These are phyloP conservation scores for Gonapodya prolifera DNA, from an alignment of 192 early-diverging fungal genomes.

Conservation along the genomic window DNA sequence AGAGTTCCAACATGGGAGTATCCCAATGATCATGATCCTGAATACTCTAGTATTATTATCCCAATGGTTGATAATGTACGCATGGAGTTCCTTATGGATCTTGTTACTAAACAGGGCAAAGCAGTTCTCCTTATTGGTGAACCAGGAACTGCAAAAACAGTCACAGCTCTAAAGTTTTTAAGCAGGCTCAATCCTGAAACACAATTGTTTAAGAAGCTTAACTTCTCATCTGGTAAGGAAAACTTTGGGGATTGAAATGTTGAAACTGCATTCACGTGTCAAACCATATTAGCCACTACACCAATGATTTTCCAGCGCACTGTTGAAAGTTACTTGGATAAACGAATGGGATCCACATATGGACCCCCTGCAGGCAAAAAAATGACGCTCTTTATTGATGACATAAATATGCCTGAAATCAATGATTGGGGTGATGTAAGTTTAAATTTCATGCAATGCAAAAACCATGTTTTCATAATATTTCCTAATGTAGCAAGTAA, in stretches of 20 bases:
- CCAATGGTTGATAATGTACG: constrained; percentile 52
- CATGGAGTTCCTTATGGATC: constrained; percentile 47
- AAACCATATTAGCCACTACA: constrained; percentile 10
- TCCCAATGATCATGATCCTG: constrained; percentile 40
- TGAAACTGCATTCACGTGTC: constrained; percentile 51
- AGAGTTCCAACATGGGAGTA: constrained; percentile 37
- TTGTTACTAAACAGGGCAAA: constrained; percentile 36
- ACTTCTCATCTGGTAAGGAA: constrained; percentile 37
- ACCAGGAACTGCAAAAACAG: constrained; percentile 51
- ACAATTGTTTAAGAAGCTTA: constrained; percentile 41
- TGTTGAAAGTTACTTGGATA: constrained; percentile 51
- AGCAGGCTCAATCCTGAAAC: constrained; percentile 48
- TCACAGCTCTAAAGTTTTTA: constrained; percentile 41
- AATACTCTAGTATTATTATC: constrained; percentile 51
- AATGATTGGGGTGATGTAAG: constrained; percentile 48
- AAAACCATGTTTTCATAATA: not conserved
- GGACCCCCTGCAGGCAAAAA: constrained; percentile 54
- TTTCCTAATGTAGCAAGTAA: constrained; percentile 24
- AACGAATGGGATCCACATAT: constrained; percentile 52
- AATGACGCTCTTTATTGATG: constrained; percentile 51
- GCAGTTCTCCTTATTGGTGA: constrained; percentile 49
- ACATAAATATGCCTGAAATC: constrained; percentile 57
- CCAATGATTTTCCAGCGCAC: constrained; percentile 20
- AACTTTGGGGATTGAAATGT: no score
- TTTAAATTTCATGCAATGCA: no score